phyloP scores from a whole-genome alignment of 495 filamentous ascomycete genomes.

The Aspergillus olivimuriae region DNA sequence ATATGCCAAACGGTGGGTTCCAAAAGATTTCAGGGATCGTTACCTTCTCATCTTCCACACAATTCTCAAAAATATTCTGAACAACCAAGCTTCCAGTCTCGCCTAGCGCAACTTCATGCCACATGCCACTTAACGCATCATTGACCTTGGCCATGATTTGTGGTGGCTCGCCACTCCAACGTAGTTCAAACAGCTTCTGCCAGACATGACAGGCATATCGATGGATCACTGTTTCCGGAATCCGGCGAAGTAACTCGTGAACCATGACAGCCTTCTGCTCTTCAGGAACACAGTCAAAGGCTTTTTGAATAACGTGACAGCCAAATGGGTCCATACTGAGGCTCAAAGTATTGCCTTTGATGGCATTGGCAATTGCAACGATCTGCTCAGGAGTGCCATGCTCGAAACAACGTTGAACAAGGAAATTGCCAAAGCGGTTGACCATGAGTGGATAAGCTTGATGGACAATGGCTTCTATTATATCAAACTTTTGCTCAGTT shows the following conservation, averaged over 20 bases:
- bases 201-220: slow-evolving; percentile 98
- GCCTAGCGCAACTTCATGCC: slow-evolving; percentile 95
- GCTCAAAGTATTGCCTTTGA: slow-evolving; percentile 87
- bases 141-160: slow-evolving; percentile 99
- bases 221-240: slow-evolving; percentile 96
- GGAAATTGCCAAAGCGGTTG: slow-evolving; percentile 93
- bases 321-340: slow-evolving; percentile 98
- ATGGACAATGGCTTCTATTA: slow-evolving; percentile 91
- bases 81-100: slow-evolving; percentile 97
- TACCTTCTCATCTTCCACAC: slow-evolving; percentile 97
- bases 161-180: slow-evolving; percentile 89
- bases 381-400: slow-evolving; percentile 95
- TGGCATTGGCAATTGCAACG: slow-evolving; percentile 87
- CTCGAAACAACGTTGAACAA: slow-evolving; percentile 97
- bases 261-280: slow-evolving; percentile 99
- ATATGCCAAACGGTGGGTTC: background rate
- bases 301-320: slow-evolving; percentile 97
- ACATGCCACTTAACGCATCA: slow-evolving; percentile 91
- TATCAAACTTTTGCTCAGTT: slow-evolving; percentile 90
- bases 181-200: slow-evolving; percentile 99
- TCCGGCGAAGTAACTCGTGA: slow-evolving; percentile 87
- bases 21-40: slow-evolving; percentile 4
- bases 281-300: slow-evolving; percentile 93
- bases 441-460: slow-evolving; percentile 96
- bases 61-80: slow-evolving; percentile 99